phyloP scores from a whole-genome alignment of 2,329 filamentous ascomycete species.

The Talaromyces sp. region DNA sequence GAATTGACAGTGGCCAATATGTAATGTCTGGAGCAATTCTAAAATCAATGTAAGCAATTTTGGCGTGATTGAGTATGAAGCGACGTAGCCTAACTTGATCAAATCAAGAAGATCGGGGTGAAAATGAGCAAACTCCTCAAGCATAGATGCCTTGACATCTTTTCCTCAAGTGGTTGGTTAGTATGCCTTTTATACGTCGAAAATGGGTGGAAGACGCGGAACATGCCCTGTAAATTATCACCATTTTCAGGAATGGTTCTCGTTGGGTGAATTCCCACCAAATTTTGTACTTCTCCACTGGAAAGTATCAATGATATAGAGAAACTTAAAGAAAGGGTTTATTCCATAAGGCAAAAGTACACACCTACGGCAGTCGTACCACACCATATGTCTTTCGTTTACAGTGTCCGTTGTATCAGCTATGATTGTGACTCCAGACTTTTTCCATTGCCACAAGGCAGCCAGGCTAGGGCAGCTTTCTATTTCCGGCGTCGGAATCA shows the following conservation, averaged over 20 bases:
- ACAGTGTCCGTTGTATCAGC: constrained; percentile 19
- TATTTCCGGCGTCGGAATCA: constrained; percentile 25
- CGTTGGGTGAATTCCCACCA: constrained; percentile 27
- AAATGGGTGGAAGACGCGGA: background rate
- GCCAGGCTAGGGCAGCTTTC: constrained; percentile 33
- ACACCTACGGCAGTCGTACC: constrained; percentile 31
- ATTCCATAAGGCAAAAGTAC: background rate
- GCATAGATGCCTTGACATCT: constrained; percentile 24
- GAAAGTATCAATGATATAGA: background rate
- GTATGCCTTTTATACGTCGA: background rate
- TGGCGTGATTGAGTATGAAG: background rate
- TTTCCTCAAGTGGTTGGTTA: background rate
- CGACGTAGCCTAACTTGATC: constrained; percentile 19
- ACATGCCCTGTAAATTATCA: constrained; percentile 17
- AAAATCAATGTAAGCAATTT: background rate
- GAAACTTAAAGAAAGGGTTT: background rate
- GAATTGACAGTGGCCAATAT: constrained; percentile 28
- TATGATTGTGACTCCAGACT: constrained; percentile 20
- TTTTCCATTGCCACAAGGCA: constrained; percentile 31
- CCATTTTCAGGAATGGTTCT: background rate
- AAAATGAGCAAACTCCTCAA: constrained; percentile 26
- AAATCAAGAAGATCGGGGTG: constrained; percentile 23
- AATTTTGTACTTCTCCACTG: constrained; percentile 29
- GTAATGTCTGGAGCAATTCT: constrained; percentile 22
- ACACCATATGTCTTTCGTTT: constrained; percentile 28